Evolutionary conservation across 768 basidiomycete species (phyloP).

Genomic region (Cyclocybe aegerita): DNA sequence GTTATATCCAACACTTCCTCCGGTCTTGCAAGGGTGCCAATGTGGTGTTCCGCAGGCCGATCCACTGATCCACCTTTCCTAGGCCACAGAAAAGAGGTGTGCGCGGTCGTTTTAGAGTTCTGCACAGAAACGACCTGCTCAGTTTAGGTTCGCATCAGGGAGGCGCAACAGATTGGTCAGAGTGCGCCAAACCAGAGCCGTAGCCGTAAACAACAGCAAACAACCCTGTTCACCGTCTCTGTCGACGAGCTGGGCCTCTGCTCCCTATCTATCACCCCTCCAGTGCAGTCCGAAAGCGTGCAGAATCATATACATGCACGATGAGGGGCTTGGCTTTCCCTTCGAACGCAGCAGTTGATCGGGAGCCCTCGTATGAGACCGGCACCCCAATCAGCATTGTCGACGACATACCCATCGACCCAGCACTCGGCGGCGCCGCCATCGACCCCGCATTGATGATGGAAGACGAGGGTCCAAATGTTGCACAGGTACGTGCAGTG

Average conservation of each 20-base stretch:
- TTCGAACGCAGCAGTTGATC: slow-evolving; percentile 43
- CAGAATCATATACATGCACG: slow-evolving; percentile 21
- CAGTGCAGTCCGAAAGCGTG: slow-evolving; percentile 5
- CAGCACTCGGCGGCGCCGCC: slow-evolving; percentile 54
- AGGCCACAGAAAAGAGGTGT: not conserved
- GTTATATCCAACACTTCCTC: not conserved
- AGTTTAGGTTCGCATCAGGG: slow-evolving; percentile 13
- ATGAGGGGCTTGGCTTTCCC: slow-evolving; percentile 70
- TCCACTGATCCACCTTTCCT: too few species aligned
- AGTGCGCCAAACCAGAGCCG: slow-evolving; percentile 15
- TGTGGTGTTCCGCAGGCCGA: too few species aligned
- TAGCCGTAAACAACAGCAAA: slow-evolving; percentile 36
- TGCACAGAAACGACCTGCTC: not conserved
- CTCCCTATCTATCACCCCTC: slow-evolving; percentile 13
- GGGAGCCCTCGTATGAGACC: slow-evolving; percentile 57
- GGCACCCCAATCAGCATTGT: slow-evolving; percentile 56
- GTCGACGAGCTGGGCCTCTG: slow-evolving; percentile 33
- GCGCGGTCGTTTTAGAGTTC: not conserved
- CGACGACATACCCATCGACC: slow-evolving; percentile 81
- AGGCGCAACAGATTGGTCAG: slow-evolving; percentile 18
- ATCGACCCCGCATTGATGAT: slow-evolving; percentile 54
- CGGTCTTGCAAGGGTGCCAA: too few species aligned
- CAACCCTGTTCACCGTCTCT: slow-evolving; percentile 40
- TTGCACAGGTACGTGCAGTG: slow-evolving; percentile 37
- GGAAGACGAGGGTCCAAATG: slow-evolving; percentile 20